Percentiles rank a stretch among this genome's conserved stretches.
These are phyloP conservation scores for Stephania yunnanensis DNA, from an alignment of 164 flowering plant species.

Conservation along the genomic window DNA sequence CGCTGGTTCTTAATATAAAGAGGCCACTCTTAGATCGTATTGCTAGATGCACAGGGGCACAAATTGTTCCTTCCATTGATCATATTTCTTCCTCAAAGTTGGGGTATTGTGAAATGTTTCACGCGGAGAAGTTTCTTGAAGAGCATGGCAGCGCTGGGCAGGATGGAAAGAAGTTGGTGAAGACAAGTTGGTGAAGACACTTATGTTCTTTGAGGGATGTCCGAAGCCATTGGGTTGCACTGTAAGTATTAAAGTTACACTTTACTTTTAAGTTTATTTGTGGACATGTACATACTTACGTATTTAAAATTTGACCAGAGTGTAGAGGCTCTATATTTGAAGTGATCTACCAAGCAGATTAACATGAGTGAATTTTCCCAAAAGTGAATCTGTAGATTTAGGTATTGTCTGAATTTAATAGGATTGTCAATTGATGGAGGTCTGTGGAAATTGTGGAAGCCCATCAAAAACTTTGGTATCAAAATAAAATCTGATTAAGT, in stretches of 20 bases:
- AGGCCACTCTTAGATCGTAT: too few relatives aligned
- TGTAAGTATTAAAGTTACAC: too few relatives aligned
- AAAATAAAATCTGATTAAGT: too few relatives aligned
- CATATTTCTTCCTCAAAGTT: conserved; percentile 5
- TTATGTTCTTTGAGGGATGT: conserved; percentile 38
- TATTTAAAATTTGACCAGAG: background rate
- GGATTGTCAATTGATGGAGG: too few relatives aligned
- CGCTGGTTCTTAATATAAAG: too few relatives aligned
- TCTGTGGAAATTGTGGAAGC: too few relatives aligned
- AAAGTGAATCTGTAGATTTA: background rate
- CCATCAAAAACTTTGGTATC: too few relatives aligned
- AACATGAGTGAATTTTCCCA: background rate
- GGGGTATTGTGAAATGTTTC: conserved; percentile 77
- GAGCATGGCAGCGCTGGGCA: conserved; percentile 83
- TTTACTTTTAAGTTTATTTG: too few relatives aligned
- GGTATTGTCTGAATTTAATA: background rate
- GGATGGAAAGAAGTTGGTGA: conserved; percentile 58
- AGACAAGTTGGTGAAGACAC: conserved; percentile 64
- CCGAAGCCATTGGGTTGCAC: too few relatives aligned
- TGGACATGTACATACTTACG: too few relatives aligned
- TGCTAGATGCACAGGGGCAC: too few relatives aligned
- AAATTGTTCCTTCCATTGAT: too few relatives aligned
- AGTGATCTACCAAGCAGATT: background rate
- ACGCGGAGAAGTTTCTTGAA: conserved; percentile 69
- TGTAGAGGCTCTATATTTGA: background rate